Base-by-base conservation (phyloP, 1,139 yeast genomes). In the Yamadazyma oceani region DNA sequence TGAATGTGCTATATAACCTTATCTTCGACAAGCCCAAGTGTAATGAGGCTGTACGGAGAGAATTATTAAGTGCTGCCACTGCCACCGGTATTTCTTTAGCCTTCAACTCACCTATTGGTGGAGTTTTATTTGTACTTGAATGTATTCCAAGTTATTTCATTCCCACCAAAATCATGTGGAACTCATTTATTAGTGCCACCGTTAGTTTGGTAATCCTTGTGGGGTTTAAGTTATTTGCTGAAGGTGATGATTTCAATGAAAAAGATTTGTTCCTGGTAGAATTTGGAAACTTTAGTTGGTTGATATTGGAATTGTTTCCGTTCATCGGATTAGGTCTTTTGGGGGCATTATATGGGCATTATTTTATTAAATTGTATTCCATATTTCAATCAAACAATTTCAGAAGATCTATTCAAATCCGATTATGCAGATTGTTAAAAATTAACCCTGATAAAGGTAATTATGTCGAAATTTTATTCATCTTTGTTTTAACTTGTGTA, bases 21-120 rank as follows among this genome's bases (percentile, higher is more conserved):
- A 30, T 58, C 2, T 50, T 83, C 43, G 78, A 78, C 9, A 66
- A 64, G 1, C 37, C 41, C 2, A 53, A 62, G 26, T 50, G 49
- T 15, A 78, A 75, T 47, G 84, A 78, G 47, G 82, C 82, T 0
- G 62, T 74, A 6, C 64, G 75, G 42, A 66, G 89, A 43, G 92
- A 83, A 51, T 65, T 79, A 40, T 63, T 88, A 28, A 77, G 86
- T 25, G 95, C 97, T 0, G 94, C 96, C 1, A 79, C 94, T 1
- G 95, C 96, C 0, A 88, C 95, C 0, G 97, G 97, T 7, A 90
- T 90, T 11, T 86, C 96, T 0, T 90, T 87, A 2, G 97, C 97
- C 0, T 90, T 90, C 62, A 89, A 89, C 39, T 85, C 97, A 0
- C 97, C 97, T 1, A 86, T 90, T 41, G 97, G 97, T 12, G 97